Conservation (phyloP, 2,329 filamentous ascomycete species). For the Decorospora gaudefroyi region DNA sequence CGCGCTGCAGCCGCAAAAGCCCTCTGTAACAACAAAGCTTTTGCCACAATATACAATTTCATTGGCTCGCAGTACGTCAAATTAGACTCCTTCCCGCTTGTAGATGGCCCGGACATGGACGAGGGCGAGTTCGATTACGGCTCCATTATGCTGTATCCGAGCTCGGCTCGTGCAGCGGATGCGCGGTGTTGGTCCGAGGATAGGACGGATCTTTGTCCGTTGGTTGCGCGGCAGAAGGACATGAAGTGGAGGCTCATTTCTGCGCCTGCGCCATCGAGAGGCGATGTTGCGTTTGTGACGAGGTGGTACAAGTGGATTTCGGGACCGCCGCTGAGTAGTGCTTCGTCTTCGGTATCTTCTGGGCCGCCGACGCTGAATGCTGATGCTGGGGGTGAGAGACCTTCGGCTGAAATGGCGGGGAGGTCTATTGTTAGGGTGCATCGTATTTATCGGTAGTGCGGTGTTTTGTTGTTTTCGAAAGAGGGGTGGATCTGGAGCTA, state of each 20-base stretch:
- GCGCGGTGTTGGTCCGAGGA: background rate
- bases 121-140: background rate
- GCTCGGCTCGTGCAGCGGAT: background rate
- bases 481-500: too few species aligned
- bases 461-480: background rate
- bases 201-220: background rate
- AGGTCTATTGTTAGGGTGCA: background rate
- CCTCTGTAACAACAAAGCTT: background rate
- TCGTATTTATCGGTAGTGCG: background rate
- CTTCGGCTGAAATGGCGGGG: background rate
- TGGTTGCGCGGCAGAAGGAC: background rate
- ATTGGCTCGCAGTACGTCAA: constrained; percentile 2
- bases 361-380: background rate
- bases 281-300: constrained; percentile 4
- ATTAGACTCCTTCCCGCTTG: background rate
- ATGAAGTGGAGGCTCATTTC: background rate
- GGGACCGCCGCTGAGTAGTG: background rate
- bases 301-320: constrained; percentile 3
- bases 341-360: background rate
- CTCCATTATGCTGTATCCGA: constrained; percentile 13
- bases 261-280: background rate
- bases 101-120: background rate
- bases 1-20: background rate
- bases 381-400: background rate
- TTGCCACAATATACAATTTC: constrained; percentile 1